Evolutionary conservation across 2,329 filamentous ascomycete species (phyloP), one percentile per base, ranked within the genome.

Genomic region (Malbranchea cinnamomea): DNA sequence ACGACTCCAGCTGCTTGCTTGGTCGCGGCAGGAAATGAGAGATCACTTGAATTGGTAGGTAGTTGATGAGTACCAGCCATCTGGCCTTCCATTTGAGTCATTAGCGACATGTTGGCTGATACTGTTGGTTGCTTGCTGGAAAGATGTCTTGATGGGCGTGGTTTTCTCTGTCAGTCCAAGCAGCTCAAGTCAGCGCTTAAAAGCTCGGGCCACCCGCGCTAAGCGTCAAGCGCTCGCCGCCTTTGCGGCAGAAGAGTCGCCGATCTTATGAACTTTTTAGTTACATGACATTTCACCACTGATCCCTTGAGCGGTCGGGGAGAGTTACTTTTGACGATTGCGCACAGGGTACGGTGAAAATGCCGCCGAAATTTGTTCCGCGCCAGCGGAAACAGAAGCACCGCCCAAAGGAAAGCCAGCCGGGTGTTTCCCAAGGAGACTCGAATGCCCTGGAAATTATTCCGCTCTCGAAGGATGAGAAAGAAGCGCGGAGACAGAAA

Each of bases 1-100:
- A 94, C 71, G 3, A 62, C 49, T 2, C 76, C 75, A 2, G 64
- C 62, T 9, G 63, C 63, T 37, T 65, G 63, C 30, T 67, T 74
- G 2, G 71, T 75, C 7, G 60, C 57, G 3, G 74, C 78, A 10
- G 81, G 80, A 45, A 81, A 93, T 0, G 69, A 58, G n/a, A 69
- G 46, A 11, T 58, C 56, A 16, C 19, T 26, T 23, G 22, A 21
- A 6, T 30, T 27, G n/a, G n/a, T n/a, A 17, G 17, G 32, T 28
- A 34, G 5, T 16, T 23, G 24, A 13, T 14, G 24, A 11, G 15
- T 13, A 17, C 10, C 15, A 15, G n/a, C 14, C 28, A 24, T 24
- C 21, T 23, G 18, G 15, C 12, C 28, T 16, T 24, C 21, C 4
- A 30, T 21, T 12, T 30, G 28, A 8, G n/a, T n/a, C n/a, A n/a